Conservation (phyloP, 148 eudicot species). For the Rheum nobile region DNA sequence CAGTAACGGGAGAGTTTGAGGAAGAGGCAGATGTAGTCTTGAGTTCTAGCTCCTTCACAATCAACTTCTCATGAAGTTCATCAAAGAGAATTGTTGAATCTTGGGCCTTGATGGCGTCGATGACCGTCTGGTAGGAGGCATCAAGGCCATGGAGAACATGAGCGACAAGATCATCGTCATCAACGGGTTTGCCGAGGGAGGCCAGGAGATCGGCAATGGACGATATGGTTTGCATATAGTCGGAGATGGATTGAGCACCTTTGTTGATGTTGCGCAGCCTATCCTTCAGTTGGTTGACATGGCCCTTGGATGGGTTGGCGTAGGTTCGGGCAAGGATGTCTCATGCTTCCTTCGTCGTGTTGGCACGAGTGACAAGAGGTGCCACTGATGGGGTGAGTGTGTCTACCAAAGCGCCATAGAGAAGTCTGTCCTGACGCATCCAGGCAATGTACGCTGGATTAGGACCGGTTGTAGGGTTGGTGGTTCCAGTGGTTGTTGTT, state of each 20-base stretch:
- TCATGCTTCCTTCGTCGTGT: not conserved
- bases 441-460: not conserved
- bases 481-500: not conserved
- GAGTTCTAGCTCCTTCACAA: not conserved
- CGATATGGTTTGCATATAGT: not conserved
- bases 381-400: not conserved
- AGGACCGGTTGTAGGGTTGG: not conserved
- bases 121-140: no score
- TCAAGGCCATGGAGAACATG: no score
- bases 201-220: not conserved
- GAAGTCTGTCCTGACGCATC: no score
- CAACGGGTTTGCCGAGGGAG: no score
- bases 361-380: not conserved
- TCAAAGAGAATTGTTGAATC: not conserved
- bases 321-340: not conserved
- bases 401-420: not conserved
- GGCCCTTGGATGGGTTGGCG: not conserved
- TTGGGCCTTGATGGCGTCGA: no score
- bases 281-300: not conserved
- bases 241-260: not conserved
- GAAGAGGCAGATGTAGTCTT: not conserved
- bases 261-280: not conserved
- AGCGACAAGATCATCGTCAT: no score
- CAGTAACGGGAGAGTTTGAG: not conserved
- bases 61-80: no score